Conservation (phyloP, 495 filamentous ascomycete genomes). For the Annulohypoxylon maeteangense region DNA sequence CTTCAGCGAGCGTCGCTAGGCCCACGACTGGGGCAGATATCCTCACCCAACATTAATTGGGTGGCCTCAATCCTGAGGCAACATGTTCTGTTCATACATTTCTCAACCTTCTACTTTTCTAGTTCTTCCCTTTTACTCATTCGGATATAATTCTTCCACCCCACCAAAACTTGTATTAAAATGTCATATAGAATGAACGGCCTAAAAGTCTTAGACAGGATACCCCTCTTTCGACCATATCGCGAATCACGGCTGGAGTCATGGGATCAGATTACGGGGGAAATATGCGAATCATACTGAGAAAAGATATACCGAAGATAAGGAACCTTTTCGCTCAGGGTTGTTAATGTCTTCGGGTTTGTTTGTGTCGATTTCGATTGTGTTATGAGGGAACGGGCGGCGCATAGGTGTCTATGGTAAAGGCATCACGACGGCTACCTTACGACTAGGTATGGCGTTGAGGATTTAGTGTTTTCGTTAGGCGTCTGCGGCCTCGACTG, state of each 20-base stretch:
- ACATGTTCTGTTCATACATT: neutral
- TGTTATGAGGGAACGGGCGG: neutral
- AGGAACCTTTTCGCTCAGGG: neutral
- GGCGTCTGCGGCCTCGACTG: neutral
- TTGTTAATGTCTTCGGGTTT: constrained; percentile 2
- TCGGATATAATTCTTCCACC: neutral
- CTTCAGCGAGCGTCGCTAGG: constrained; percentile 34
- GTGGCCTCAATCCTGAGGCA: neutral
- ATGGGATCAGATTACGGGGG: neutral
- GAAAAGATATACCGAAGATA: neutral
- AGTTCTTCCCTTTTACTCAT: neutral
- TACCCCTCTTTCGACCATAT: constrained; percentile 17
- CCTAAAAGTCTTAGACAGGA: constrained; percentile 25
- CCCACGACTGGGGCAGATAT: neutral
- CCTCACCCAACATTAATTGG: neutral
- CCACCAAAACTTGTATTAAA: constrained; percentile 5
- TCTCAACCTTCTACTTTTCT: neutral
- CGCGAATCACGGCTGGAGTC: neutral
- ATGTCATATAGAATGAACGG: constrained; percentile 2
- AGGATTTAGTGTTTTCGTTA: neutral
- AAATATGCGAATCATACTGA: too few species aligned
- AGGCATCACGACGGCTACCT: neutral
- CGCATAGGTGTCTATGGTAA: neutral
- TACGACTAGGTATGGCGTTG: constrained; percentile 1
- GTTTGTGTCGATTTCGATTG: neutral